phyloP scores from a whole-genome alignment of 495 filamentous ascomycete species.

The Neurospora discreta region DNA sequence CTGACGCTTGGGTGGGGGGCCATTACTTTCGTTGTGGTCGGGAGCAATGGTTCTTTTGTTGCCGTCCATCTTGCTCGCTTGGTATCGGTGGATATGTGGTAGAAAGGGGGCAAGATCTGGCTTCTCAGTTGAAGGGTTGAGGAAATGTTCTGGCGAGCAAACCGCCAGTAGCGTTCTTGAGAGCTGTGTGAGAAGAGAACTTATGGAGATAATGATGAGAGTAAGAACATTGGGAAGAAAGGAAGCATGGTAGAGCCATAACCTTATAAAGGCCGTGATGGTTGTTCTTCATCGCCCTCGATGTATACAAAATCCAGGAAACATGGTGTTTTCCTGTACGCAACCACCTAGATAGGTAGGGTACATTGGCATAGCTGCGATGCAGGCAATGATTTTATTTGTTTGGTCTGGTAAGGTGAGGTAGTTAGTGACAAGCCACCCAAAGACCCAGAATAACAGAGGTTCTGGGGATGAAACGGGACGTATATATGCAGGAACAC shows the following conservation, averaged over 20 bases:
- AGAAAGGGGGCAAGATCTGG: no score
- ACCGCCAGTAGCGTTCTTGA: no score
- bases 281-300: not conserved
- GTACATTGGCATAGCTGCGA: not conserved
- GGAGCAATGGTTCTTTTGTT: no score
- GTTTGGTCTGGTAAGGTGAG: not conserved
- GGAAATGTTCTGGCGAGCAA: no score
- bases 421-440: not conserved
- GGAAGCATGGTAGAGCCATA: no score
- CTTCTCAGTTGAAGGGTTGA: no score
- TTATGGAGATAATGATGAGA: not conserved
- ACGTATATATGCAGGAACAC: not conserved
- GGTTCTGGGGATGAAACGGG: not conserved
- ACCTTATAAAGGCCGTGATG: not conserved
- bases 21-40: no score
- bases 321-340: not conserved
- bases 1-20: no score
- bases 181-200: not conserved
- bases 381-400: not conserved
- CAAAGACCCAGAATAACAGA: not conserved
- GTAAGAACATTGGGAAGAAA: not conserved
- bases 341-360: not conserved
- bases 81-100: no score
- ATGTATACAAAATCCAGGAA: not conserved
- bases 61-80: no score